phyloP scores from a whole-genome alignment of 1,139 yeast species.

The Sugiyamaella xylanicola region DNA sequence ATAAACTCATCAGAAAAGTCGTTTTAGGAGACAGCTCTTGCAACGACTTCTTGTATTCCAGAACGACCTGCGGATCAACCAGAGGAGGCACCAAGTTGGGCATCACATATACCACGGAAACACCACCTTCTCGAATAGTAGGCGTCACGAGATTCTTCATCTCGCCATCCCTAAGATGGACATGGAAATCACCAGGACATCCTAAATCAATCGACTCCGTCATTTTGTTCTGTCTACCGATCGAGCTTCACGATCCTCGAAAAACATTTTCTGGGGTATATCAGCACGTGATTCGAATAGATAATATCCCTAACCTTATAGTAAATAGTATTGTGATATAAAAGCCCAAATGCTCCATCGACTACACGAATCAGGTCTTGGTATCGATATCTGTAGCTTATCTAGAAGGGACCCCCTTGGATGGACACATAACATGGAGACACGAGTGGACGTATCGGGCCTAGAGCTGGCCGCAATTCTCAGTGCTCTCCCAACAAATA shows the following conservation, averaged over 20 bases:
- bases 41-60: slow-evolving; percentile 65
- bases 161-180: slow-evolving; percentile 88
- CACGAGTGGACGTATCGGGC: no score
- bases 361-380: no score
- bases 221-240: slow-evolving; percentile 3
- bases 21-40: slow-evolving; percentile 77
- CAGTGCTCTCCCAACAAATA: no score
- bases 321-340: no score
- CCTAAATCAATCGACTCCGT: slow-evolving; percentile 59
- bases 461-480: no score
- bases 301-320: no score
- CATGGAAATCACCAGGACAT: slow-evolving; percentile 92
- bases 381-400: no score
- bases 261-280: slow-evolving; percentile 5
- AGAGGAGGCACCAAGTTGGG: slow-evolving; percentile 94
- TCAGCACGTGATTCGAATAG: slow-evolving; percentile 1
- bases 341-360: no score
- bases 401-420: no score
- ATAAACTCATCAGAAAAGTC: slow-evolving; percentile 87
- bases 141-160: slow-evolving; percentile 95
- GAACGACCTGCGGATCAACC: slow-evolving; percentile 73
- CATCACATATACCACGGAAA: slow-evolving; percentile 90
- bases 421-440: no score
- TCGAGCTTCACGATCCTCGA: background rate
- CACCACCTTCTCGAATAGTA: slow-evolving; percentile 85